phyloP scores from a whole-genome alignment of 2,329 filamentous ascomycete species.

The Hypoxylon sp. region DNA sequence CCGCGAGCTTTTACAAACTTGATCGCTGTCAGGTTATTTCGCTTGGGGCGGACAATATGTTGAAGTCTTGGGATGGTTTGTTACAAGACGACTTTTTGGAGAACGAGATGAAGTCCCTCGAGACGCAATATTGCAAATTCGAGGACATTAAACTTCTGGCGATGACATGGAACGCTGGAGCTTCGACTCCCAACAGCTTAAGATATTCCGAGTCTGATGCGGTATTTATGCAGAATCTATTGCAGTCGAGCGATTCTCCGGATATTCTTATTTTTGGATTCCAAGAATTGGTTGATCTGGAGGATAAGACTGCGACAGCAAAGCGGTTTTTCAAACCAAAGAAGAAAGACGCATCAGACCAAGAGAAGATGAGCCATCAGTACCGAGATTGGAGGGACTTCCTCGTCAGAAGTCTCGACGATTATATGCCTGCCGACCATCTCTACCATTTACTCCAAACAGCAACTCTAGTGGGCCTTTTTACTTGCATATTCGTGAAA shows the following conservation, averaged over 20 bases:
- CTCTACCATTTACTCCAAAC: conserved; percentile 90
- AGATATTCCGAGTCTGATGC: conserved; percentile 77
- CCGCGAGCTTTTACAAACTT: conserved; percentile 85
- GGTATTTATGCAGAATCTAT: conserved; percentile 83
- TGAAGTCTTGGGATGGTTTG: conserved; percentile 92
- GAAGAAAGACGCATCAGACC: conserved; percentile 77
- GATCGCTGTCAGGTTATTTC: conserved; percentile 88
- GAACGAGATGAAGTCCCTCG: conserved; percentile 84
- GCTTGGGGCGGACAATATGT: conserved; percentile 85
- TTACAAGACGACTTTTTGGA: conserved; percentile 97
- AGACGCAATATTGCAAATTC: conserved; percentile 87
- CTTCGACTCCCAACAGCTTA: conserved; percentile 89
- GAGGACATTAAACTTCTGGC: conserved; percentile 83
- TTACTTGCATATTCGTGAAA: conserved; percentile 96
- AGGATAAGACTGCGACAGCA: conserved; percentile 97
- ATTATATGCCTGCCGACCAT: conserved; percentile 81
- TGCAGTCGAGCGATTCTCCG: conserved; percentile 81
- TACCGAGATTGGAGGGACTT: conserved; percentile 98
- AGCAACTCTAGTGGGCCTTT: conserved; percentile 90
- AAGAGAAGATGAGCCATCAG: conserved; percentile 95
- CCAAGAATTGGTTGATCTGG: conserved; percentile 97
- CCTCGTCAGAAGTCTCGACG: conserved; percentile 83
- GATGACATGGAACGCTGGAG: conserved; percentile 97
- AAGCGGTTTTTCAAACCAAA: conserved; percentile 96
- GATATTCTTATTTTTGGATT: conserved; percentile 97